Conservation (phyloP, 179 eudicot genomes). For the Spergularia azorica region DNA sequence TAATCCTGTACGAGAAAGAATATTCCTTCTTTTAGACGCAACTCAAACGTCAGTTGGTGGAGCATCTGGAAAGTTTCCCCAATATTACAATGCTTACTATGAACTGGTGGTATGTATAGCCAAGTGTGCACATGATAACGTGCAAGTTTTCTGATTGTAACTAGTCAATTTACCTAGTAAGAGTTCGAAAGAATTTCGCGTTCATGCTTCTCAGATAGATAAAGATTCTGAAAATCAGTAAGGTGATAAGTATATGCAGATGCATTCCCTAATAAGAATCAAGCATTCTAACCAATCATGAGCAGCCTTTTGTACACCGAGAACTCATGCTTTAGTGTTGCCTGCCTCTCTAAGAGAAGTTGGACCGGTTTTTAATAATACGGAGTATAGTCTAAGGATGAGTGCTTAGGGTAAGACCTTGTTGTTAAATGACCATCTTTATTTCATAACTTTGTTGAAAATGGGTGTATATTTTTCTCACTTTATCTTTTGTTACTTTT, state of each 20-base stretch:
- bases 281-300: background rate
- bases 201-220: too few relatives aligned
- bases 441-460: background rate
- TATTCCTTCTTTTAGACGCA: constrained; percentile 96
- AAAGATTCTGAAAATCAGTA: background rate
- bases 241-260: background rate
- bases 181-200: background rate
- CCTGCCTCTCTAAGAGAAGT: background rate
- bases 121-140: constrained; percentile 10
- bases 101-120: constrained; percentile 85
- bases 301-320: background rate
- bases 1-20: constrained; percentile 79
- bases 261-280: background rate
- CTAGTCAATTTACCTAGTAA: constrained; percentile 5
- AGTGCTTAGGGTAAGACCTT: background rate
- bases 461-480: background rate
- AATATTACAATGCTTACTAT: constrained; percentile 81
- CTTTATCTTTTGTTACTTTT: background rate
- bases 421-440: background rate
- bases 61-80: constrained; percentile 80
- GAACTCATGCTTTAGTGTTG: background rate
- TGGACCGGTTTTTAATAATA: background rate
- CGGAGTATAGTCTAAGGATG: background rate
- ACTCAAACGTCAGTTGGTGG: constrained; percentile 94
- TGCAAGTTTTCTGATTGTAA: constrained; percentile 11